Evolutionary conservation across 176 grass and related monocot genomes (phyloP).

Genomic region (barley (Hordeum vulgare)): MorexV3_pseudomolecules_assembly NC_058524.1:14104984-14105483

Average conservation of each 20-base stretch:
- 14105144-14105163: constrained; percentile 84
- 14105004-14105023: constrained; percentile 83
- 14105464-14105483: constrained; percentile 77
- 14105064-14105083: constrained; percentile 92
- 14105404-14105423: constrained; percentile 55
- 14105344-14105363: constrained; percentile 98
- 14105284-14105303: constrained; percentile 95
- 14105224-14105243: constrained; percentile 67
- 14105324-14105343: constrained; percentile 75
- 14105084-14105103: constrained; percentile 66
- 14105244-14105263: constrained; percentile 70
- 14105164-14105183: constrained; percentile 62
- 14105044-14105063: constrained; percentile 83
- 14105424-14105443: constrained; percentile 74
- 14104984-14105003: constrained; percentile 70
- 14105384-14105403: constrained; percentile 93
- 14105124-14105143: constrained; percentile 72
- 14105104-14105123: constrained; percentile 89
- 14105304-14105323: constrained; percentile 74
- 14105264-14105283: constrained; percentile 84
- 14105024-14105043: constrained; percentile 90
- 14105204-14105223: constrained; percentile 66
- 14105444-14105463: constrained; percentile 96
- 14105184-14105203: constrained; percentile 84
- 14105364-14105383: constrained; percentile 77